These are phyloP conservation scores for Holtermanniella nyarrowii DNA, from an alignment of 768 basidiomycete genomes.

Conservation along the genomic window DNA sequence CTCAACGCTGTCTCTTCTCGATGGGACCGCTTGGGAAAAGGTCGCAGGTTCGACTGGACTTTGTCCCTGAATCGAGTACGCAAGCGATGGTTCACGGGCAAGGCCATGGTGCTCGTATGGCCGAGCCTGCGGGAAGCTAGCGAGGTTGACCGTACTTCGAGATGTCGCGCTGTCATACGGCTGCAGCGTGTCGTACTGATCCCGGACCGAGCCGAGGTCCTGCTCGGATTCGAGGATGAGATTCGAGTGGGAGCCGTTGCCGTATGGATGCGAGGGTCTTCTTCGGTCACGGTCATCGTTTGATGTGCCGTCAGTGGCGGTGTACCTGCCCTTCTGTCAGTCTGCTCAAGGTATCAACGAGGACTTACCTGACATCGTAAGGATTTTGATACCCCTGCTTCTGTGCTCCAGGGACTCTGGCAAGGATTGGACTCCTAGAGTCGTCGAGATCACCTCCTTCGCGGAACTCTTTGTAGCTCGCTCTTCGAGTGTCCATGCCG, in stretches of 20 bases:
- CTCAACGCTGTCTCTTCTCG: neutral
- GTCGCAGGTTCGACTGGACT: neutral
- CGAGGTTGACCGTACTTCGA: neutral
- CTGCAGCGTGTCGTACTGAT: neutral
- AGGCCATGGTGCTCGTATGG: neutral
- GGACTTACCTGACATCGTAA: slow-evolving; percentile 25
- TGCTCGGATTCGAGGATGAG: neutral
- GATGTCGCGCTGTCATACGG: neutral
- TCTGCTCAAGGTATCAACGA: no score
- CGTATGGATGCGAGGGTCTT: neutral
- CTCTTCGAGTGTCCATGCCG: neutral
- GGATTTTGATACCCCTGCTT: slow-evolving; percentile 18
- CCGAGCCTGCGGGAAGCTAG: neutral
- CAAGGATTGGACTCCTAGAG: slow-evolving; percentile 15
- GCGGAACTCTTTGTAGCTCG: slow-evolving; percentile 11
- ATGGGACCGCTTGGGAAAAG: neutral
- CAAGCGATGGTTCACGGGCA: neutral
- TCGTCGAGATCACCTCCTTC: slow-evolving; percentile 14
- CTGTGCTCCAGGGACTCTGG: neutral
- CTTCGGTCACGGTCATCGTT: slow-evolving; percentile 8
- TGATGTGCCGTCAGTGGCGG: slow-evolving; percentile 18
- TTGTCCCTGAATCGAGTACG: neutral
- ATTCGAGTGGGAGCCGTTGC: neutral
- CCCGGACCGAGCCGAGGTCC: neutral
- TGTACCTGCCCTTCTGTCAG: no score